phyloP scores from a whole-genome alignment of 768 basidiomycete species.

The Kwoniella heveanensis region DNA sequence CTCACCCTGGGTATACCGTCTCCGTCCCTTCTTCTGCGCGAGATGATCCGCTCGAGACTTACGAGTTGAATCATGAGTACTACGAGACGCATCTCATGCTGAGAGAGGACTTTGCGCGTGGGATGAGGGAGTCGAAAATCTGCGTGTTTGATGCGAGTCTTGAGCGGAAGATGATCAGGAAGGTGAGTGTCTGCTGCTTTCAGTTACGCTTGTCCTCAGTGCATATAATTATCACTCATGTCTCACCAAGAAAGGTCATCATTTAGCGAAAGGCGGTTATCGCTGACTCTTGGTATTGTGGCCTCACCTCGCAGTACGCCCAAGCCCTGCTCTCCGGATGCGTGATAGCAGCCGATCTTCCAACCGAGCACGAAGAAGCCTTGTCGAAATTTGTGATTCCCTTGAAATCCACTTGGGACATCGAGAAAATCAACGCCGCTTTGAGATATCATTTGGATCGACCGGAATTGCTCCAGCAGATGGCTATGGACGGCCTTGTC shows the following conservation, averaged over 20 bases:
- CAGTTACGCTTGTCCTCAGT: too few species aligned
- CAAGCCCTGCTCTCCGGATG: conserved; percentile 52
- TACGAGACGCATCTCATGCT: conserved; percentile 42
- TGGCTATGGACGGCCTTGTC: conserved; percentile 48
- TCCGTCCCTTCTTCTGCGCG: conserved; percentile 24
- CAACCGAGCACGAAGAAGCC: conserved; percentile 51
- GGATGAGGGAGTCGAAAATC: conserved; percentile 48
- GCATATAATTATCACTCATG: too few species aligned
- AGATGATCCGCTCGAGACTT: conserved; percentile 46
- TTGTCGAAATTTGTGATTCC: conserved; percentile 46
- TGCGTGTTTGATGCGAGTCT: conserved; percentile 54
- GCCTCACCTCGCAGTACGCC: conserved; percentile 43
- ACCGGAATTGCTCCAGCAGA: conserved; percentile 42
- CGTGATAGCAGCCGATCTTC: conserved; percentile 52
- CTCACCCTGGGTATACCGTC: conserved; percentile 51
- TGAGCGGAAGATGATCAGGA: conserved; percentile 53
- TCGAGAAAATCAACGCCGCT: conserved; percentile 44
- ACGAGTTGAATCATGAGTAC: conserved; percentile 36
- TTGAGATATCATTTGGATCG: conserved; percentile 34
- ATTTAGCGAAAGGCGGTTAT: too few species aligned
- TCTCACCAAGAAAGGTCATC: too few species aligned
- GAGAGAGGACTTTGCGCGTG: conserved; percentile 49
- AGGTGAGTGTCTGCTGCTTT: conserved; percentile 37
- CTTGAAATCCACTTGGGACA: conserved; percentile 43
- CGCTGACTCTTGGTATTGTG: not conserved